Percentiles rank a stretch among this genome's conserved stretches.
Conservation (phyloP, 2,329 filamentous ascomycete species). For the Pleomassaria siparia region DNA sequence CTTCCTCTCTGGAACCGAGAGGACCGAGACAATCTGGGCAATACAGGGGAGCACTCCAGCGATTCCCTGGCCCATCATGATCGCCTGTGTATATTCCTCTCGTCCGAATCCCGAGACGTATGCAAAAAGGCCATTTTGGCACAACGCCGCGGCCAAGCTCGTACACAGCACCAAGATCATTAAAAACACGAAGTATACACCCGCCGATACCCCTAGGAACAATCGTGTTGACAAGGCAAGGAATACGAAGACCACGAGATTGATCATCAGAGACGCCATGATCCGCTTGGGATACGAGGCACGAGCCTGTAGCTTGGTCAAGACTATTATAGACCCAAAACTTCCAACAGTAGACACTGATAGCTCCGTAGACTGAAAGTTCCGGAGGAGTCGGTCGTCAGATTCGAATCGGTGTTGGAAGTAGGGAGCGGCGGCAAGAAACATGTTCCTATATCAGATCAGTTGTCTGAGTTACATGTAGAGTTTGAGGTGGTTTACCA, state of each 20-base stretch:
- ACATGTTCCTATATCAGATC: slow-evolving; percentile 80
- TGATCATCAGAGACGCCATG: slow-evolving; percentile 72
- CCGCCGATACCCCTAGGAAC: slow-evolving; percentile 63
- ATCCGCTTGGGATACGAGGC: slow-evolving; percentile 91
- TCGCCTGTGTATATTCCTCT: slow-evolving; percentile 88
- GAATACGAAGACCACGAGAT: slow-evolving; percentile 73
- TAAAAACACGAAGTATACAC: slow-evolving; percentile 76
- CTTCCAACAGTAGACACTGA: slow-evolving; percentile 85
- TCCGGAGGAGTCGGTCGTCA: slow-evolving; percentile 69
- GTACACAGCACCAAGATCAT: slow-evolving; percentile 79
- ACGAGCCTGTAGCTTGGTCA: slow-evolving; percentile 76
- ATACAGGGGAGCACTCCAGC: slow-evolving; percentile 87
- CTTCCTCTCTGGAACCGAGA: slow-evolving; percentile 60
- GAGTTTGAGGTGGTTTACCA: slow-evolving; percentile 62
- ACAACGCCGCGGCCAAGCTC: slow-evolving; percentile 77
- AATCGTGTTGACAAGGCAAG: slow-evolving; percentile 77
- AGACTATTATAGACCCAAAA: slow-evolving; percentile 70
- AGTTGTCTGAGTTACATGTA: slow-evolving; percentile 4
- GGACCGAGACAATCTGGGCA: slow-evolving; percentile 81
- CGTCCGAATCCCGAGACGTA: slow-evolving; percentile 84
- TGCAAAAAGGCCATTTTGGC: slow-evolving; percentile 93
- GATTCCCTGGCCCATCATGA: slow-evolving; percentile 92
- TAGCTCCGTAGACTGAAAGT: slow-evolving; percentile 89
- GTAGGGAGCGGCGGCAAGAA: slow-evolving; percentile 90
- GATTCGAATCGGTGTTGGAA: slow-evolving; percentile 79